Percentiles rank a stretch among this genome's conserved stretches.
phyloP scores from a whole-genome alignment of 1,284 basidiomycete genomes.

The Puccinia hordei region DNA sequence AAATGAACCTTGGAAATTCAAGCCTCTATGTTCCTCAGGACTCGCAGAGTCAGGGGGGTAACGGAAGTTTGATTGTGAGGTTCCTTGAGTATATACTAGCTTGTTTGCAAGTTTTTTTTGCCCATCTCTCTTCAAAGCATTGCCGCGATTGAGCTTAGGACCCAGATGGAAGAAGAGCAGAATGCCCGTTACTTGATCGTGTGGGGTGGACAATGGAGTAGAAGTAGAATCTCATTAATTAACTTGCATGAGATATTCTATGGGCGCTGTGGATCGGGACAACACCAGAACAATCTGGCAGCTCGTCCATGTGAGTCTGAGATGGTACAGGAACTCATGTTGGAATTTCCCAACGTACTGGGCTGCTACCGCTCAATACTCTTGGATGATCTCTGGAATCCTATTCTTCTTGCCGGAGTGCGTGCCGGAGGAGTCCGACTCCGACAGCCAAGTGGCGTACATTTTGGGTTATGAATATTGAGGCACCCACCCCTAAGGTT shows the following conservation, averaged over 20 bases:
- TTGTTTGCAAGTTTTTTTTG: background rate
- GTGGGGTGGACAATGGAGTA: background rate
- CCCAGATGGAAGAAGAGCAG: background rate
- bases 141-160: background rate
- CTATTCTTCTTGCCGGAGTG: background rate
- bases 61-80: conserved; percentile 2
- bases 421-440: background rate
- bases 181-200: background rate
- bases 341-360: background rate
- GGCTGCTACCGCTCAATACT: background rate
- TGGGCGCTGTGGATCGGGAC: background rate
- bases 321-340: background rate
- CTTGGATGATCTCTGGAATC: conserved; percentile 2
- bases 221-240: background rate
- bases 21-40: background rate
- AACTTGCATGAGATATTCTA: background rate
- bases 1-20: background rate
- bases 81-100: background rate
- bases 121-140: background rate
- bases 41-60: background rate
- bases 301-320: background rate
- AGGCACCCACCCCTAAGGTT: too few species aligned
- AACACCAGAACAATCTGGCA: background rate
- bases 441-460: background rate
- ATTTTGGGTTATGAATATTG: too few species aligned